Percentiles rank a stretch among this genome's conserved stretches.
phyloP scores from a whole-genome alignment of 495 filamentous ascomycete genomes.

The Aspergillus bridgeri region DNA sequence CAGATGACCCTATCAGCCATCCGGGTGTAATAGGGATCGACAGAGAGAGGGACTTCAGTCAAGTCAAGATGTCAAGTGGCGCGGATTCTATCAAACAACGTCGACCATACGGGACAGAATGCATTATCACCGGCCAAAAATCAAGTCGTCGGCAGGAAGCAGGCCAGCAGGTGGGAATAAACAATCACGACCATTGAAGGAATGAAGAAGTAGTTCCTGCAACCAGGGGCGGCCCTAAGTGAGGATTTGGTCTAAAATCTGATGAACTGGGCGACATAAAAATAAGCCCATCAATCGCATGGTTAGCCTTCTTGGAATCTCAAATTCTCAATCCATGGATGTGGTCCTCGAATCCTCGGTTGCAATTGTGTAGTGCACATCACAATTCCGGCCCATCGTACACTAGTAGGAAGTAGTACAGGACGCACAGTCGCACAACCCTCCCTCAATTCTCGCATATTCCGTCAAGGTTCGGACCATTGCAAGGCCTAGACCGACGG shows the following conservation, averaged over 20 bases:
- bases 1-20: background rate
- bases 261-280: background rate
- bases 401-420: too few species aligned
- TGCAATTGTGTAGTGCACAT: conserved; percentile 20
- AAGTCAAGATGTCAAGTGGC: background rate
- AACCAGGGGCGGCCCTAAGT: background rate
- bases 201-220: background rate
- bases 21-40: background rate
- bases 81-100: background rate
- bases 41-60: background rate
- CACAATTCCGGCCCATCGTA: conserved; percentile 21
- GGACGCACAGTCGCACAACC: background rate
- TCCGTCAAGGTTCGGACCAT: conserved; percentile 23
- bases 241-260: background rate
- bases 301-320: too few species aligned
- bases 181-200: background rate
- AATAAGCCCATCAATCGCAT: background rate
- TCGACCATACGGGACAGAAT: background rate
- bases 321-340: too few species aligned
- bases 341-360: too few species aligned
- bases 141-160: background rate
- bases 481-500: conserved; percentile 26
- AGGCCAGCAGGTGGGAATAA: background rate
- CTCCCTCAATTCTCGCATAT: background rate
- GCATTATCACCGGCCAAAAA: background rate